Evolutionary conservation across 1,284 basidiomycete genomes (phyloP), one percentile per base, ranked within the genome.

Genomic region (Fomitopsis palustris): DNA sequence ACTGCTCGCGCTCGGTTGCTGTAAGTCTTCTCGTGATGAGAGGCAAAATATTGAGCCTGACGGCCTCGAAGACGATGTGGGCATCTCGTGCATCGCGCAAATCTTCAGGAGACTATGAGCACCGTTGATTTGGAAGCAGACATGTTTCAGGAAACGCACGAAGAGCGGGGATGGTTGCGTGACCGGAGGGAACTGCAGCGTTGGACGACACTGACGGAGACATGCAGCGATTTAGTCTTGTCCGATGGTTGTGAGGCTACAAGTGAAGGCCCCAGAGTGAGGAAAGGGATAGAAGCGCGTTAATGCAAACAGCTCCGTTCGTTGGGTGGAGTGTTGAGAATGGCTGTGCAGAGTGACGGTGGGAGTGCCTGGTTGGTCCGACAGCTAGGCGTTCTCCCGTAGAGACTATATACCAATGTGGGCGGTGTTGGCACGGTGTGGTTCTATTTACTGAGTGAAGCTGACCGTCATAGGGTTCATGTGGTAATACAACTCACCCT

Each of bases 1-100:
- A 75, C 51, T 84, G 81, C 47, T 89, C 86, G 58, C 90, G 79
- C 68, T 92, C 89, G 59, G 76, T 82, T 6, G 83, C 76, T 14
- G 85, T 81, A 27, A 92, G 77, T 16, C 89, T 82, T 27, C 87
- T 81, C 60, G 81, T 87, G 61, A 91, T 84, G 54, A 92, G 75
- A 4, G 89, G 89, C 37, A 91, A 75, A 51, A 87, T 75, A 61
- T 84, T 84, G 56, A 83, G 80, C 27, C 89, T 79, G 57, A 91
- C 90, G 10, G 90, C 89, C 70, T 92, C 89, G 49, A 92, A 79
- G 43, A 92, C 74, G 54, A 87, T 71, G 54, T 78, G 78, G 4
- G 78, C 78, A 64, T 80, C 85, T 64, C 85, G 80, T 3, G 88
- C 87, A 69, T 78, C 77, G 16, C 88, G 82, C 39, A 91, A 81